These are phyloP conservation scores for Kwoniella botswanensis DNA, from an alignment of 768 basidiomycete genomes.

Conservation along the genomic window DNA sequence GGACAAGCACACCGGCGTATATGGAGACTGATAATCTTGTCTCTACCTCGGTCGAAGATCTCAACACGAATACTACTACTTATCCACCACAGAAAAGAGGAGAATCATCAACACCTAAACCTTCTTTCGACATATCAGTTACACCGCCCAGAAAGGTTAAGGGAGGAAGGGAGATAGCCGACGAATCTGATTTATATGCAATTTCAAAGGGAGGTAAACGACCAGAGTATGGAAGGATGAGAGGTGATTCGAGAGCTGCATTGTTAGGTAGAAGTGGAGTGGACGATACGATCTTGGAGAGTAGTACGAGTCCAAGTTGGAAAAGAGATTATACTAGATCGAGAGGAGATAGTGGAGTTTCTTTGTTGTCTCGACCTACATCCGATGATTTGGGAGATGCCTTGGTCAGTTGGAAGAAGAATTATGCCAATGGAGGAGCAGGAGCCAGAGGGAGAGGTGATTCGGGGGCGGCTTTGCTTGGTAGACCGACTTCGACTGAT, in stretches of 20 bases:
- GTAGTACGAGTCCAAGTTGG: constrained; percentile 18
- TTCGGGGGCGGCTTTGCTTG: constrained; percentile 45
- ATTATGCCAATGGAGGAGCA: constrained; percentile 12
- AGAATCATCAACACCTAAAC: constrained; percentile 19
- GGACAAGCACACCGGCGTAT: constrained; percentile 17
- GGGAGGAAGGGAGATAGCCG: constrained; percentile 45
- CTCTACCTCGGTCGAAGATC: constrained; percentile 1
- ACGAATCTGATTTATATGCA: constrained; percentile 50
- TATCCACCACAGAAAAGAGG: constrained; percentile 9
- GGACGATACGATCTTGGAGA: constrained; percentile 25
- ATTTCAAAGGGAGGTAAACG: constrained; percentile 33
- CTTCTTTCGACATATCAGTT: not conserved
- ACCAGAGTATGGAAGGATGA: constrained; percentile 41
- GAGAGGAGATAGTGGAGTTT: constrained; percentile 47
- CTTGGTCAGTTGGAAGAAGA: constrained; percentile 20
- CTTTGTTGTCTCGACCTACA: constrained; percentile 40
- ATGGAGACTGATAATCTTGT: constrained; percentile 10
- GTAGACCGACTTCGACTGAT: constrained; percentile 31
- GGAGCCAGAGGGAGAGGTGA: constrained; percentile 34
- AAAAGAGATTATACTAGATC: constrained; percentile 22
- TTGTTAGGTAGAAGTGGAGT: constrained; percentile 39
- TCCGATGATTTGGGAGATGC: constrained; percentile 13
- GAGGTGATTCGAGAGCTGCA: constrained; percentile 49
- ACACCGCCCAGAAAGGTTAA: not conserved
- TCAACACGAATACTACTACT: constrained; percentile 19